These are phyloP conservation scores for Paracoccidioides lutzii DNA, from an alignment of 2,329 filamentous ascomycete genomes.

Conservation along the genomic window DNA sequence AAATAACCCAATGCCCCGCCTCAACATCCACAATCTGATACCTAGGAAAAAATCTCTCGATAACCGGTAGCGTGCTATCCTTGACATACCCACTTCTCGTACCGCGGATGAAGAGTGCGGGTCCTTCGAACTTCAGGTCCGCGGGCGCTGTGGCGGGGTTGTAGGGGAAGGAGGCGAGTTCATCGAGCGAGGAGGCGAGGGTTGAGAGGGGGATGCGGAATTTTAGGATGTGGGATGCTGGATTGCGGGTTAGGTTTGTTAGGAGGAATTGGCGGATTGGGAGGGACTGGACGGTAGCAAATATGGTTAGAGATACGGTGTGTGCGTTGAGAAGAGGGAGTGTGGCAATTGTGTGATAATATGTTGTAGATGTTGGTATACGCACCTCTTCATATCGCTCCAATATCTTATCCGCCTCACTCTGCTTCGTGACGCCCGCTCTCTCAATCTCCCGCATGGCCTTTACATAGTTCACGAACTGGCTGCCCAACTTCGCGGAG, in stretches of 20 bases:
- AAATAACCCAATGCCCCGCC: slow-evolving; percentile 76
- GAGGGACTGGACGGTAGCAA: slow-evolving; percentile 39
- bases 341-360: background rate
- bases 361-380: slow-evolving; percentile 1
- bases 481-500: slow-evolving; percentile 55
- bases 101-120: slow-evolving; percentile 54
- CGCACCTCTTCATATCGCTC: slow-evolving; percentile 55
- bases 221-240: slow-evolving; percentile 43
- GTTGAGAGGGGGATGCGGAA: slow-evolving; percentile 70
- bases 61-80: slow-evolving; percentile 18
- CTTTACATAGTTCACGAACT: slow-evolving; percentile 45
- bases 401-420: slow-evolving; percentile 70
- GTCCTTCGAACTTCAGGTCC: slow-evolving; percentile 55
- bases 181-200: slow-evolving; percentile 53
- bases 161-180: slow-evolving; percentile 83
- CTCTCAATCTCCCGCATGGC: slow-evolving; percentile 75
- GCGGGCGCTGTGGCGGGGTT: slow-evolving; percentile 46
- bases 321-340: background rate
- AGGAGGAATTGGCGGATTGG: slow-evolving; percentile 83
- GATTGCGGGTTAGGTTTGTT: slow-evolving; percentile 58
- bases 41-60: slow-evolving; percentile 55
- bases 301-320: slow-evolving; percentile 6
- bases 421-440: slow-evolving; percentile 52
- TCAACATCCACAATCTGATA: slow-evolving; percentile 64
- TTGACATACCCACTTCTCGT: slow-evolving; percentile 20